phyloP scores from a whole-genome alignment of 352 stramenopile genomes.

The Globisporangium splendens region DNA sequence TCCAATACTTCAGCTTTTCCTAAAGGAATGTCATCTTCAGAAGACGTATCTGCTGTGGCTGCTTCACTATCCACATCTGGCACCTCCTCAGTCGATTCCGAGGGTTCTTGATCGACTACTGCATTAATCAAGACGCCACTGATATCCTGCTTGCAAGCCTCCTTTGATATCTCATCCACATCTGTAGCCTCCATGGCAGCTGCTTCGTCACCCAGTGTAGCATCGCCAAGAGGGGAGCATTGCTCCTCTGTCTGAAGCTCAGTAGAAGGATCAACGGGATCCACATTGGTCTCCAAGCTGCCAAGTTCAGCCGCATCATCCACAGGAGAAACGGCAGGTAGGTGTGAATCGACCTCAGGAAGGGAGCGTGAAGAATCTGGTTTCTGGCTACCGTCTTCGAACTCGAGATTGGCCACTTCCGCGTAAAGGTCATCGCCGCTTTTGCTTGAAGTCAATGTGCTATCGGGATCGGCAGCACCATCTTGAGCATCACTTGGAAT shows the following conservation, averaged over 20 bases:
- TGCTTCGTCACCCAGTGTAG: not conserved
- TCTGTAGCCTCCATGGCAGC: not conserved
- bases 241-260: not conserved
- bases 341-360: not conserved
- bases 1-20: not conserved
- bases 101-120: not conserved
- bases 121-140: not conserved
- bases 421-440: slow-evolving; percentile 34
- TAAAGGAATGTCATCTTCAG: not conserved
- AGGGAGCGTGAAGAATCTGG: slow-evolving; percentile 7
- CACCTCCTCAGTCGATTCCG: not conserved
- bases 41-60: not conserved
- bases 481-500: not conserved
- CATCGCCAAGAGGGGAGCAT: not conserved
- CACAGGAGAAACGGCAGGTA: not conserved
- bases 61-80: not conserved
- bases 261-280: not conserved
- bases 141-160: not conserved
- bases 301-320: not conserved
- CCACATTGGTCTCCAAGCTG: not conserved
- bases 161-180: not conserved
- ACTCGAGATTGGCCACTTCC: slow-evolving; percentile 29
- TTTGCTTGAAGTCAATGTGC: slow-evolving; percentile 21
- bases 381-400: slow-evolving; percentile 21
- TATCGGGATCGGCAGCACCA: not conserved